These are phyloP conservation scores for Brassica hybrid DNA, from an alignment of 441 rosid genomes.

Conservation along the genomic window DNA sequence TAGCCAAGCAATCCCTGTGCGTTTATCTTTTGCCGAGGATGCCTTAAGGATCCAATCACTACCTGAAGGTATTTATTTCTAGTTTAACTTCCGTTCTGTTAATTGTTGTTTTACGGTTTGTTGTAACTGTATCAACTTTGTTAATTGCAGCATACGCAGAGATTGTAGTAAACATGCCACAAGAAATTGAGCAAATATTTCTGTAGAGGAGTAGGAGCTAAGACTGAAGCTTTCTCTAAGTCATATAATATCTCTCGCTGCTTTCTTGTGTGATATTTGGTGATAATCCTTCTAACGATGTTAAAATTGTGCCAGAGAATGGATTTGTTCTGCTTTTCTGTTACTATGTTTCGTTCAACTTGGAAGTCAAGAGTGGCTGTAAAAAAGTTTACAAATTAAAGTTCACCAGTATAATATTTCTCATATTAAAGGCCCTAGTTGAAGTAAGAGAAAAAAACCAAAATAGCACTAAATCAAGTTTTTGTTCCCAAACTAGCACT, in stretches of 20 bases:
- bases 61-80: constrained; percentile 69
- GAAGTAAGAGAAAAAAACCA: no score
- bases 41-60: constrained; percentile 79
- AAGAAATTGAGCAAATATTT: constrained; percentile 62
- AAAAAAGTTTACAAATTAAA: background rate
- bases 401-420: constrained; percentile 1
- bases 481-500: no score
- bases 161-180: constrained; percentile 75
- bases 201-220: constrained; percentile 47
- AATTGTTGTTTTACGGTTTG: background rate
- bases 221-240: constrained; percentile 19
- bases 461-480: no score
- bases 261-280: background rate
- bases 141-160: constrained; percentile 79
- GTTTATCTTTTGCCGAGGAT: constrained; percentile 86
- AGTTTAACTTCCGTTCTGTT: background rate
- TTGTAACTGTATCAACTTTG: background rate
- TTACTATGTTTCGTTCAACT: background rate
- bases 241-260: background rate
- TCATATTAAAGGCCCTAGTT: constrained; percentile 3
- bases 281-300: background rate
- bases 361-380: constrained; percentile 21
- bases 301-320: background rate
- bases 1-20: constrained; percentile 57
- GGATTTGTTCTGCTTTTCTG: background rate